Percentiles rank a stretch among this genome's conserved stretches.
These are phyloP conservation scores for Didymella keratinophila DNA, from an alignment of 2,329 filamentous ascomycete genomes.

Conservation along the genomic window DNA sequence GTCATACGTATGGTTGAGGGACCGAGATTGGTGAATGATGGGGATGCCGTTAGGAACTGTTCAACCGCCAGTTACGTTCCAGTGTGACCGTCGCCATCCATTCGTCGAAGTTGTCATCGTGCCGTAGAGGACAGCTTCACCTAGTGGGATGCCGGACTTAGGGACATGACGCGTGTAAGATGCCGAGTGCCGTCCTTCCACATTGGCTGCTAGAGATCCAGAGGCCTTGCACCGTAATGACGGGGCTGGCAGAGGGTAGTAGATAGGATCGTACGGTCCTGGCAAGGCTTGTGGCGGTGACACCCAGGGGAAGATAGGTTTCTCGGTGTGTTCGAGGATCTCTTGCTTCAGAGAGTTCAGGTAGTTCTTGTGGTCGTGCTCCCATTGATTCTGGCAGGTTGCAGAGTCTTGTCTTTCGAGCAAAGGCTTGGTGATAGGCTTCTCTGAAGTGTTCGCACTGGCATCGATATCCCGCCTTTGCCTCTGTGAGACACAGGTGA, in stretches of 20 bases:
- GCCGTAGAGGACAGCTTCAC: conserved; percentile 30
- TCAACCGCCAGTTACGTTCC: conserved; percentile 45
- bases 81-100: conserved; percentile 48
- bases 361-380: conserved; percentile 20
- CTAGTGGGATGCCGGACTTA: conserved; percentile 27
- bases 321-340: conserved; percentile 20
- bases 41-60: neutral
- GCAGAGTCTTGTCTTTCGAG: conserved; percentile 12
- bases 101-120: conserved; percentile 40
- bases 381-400: conserved; percentile 21
- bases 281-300: conserved; percentile 42
- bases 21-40: neutral
- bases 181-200: conserved; percentile 22
- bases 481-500: conserved; percentile 2
- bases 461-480: conserved; percentile 1
- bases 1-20: neutral
- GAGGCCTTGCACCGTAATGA: conserved; percentile 34
- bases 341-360: conserved; percentile 25
- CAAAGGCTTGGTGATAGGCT: neutral
- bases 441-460: conserved; percentile 1
- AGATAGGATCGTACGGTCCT: conserved; percentile 47
- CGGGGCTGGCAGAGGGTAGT: conserved; percentile 45
- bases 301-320: conserved; percentile 46
- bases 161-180: conserved; percentile 42
- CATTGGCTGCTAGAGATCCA: conserved; percentile 11